Evolutionary conservation across 2,329 filamentous ascomycete species (phyloP), one percentile per base, ranked within the genome.

Genomic region (Acephala macrosclerotiorum): DNA sequence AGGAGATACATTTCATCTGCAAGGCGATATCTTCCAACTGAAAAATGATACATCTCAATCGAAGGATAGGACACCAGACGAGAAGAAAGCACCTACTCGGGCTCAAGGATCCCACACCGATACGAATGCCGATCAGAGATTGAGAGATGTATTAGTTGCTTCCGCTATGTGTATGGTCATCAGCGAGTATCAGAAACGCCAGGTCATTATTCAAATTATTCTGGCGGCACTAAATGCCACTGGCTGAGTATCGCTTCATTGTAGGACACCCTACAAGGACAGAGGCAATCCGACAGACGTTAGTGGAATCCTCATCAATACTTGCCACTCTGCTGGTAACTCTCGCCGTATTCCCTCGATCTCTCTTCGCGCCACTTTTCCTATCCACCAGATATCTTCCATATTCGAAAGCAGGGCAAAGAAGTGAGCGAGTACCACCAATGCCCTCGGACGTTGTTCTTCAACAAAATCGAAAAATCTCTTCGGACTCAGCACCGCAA

Each of bases 341-440:
- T 35, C 18, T 33, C 22, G 25, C 25, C 26, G 38, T 20, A 47
- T 59, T 6, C 38, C 57, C 16, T 47, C 22, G 20, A 59, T 33
- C 38, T 59, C 57, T 59, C 38, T 45, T 33, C 29, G 38, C 3
- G 57, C 20, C 8, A 59, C 38, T 22, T 59, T 59, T 33, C 73
- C 71, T 38, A 77, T 72, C 76, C 75, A 77, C 76, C 75, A 77
- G 11, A 77, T 69, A 11, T 75, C 73, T 42, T 71, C 70, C 33
- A 76, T 40, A 20, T 73, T 58, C 56, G 74, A 53, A 53, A 5
- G 18, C 25, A 53, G 14, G 14, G 25, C 25, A 22, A 53, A 68
- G 71, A 72, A 77, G 59, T 77, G 74, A 1, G 76, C 73, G 38
- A 71, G 66, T 9, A 71, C 67, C 12, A 69, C 61, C 7, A 71